phyloP scores from a whole-genome alignment of 73 alveolate genomes.

The Durusdinium trenchii region DNA sequence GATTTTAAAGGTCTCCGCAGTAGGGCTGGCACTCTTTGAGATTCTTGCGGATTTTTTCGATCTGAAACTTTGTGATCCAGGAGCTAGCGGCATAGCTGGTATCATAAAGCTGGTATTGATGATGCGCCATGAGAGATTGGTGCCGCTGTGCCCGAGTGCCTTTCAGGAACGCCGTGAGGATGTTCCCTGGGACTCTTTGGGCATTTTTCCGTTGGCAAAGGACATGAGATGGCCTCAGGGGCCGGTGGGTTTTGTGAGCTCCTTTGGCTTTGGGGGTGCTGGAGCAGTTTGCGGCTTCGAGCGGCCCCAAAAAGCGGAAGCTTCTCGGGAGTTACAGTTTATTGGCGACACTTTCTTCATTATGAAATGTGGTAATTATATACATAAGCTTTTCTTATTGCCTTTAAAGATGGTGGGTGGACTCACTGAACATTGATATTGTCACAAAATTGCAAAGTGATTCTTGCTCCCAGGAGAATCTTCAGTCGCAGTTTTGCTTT shows the following conservation, averaged over 20 bases:
- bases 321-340: background rate
- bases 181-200: slow-evolving; percentile 1
- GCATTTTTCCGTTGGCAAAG: slow-evolving; percentile 6
- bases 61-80: background rate
- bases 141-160: slow-evolving; percentile 33
- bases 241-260: slow-evolving; percentile 7
- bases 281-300: background rate
- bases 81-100: slow-evolving; percentile 58
- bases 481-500: too few relatives aligned
- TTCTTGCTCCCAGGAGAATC: too few relatives aligned
- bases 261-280: slow-evolving; percentile 33
- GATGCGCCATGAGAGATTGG: background rate
- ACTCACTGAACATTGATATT: too few relatives aligned
- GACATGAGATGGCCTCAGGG: background rate
- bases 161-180: background rate
- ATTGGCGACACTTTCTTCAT: too few relatives aligned
- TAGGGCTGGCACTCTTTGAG: background rate
- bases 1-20: too few relatives aligned
- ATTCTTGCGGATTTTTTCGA: background rate
- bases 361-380: too few relatives aligned
- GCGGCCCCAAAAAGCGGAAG: background rate
- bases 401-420: too few relatives aligned
- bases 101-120: slow-evolving; percentile 16
- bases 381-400: too few relatives aligned
- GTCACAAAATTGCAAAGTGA: too few relatives aligned